Conservation (phyloP, 1,139 yeast species). For the Yamadazyma aaseri region DNA sequence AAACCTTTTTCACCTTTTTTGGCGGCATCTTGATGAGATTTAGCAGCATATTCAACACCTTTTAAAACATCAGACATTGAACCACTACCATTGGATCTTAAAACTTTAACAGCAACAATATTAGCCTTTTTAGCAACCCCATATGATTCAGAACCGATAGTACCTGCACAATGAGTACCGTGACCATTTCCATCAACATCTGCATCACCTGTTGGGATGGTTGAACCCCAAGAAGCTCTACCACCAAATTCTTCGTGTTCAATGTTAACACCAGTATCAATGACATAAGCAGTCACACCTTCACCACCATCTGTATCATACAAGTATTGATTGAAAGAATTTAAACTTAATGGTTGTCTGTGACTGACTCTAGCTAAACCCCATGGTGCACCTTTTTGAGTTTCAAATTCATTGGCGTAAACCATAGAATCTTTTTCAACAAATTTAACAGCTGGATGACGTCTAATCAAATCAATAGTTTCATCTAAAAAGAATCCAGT, state of each 20-base stretch:
- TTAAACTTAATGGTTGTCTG: slow-evolving; percentile 60
- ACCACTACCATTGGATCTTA: slow-evolving; percentile 42
- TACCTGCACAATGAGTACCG: slow-evolving; percentile 50
- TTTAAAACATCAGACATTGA: slow-evolving; percentile 43
- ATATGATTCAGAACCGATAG: slow-evolving; percentile 41
- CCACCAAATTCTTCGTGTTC: slow-evolving; percentile 43
- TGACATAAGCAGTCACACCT: slow-evolving; percentile 45
- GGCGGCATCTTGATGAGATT: slow-evolving; percentile 33
- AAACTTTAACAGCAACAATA: slow-evolving; percentile 42
- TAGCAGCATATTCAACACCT: slow-evolving; percentile 43
- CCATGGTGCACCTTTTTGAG: slow-evolving; percentile 33
- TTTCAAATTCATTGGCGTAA: slow-evolving; percentile 31
- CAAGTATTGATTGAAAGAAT: slow-evolving; percentile 25
- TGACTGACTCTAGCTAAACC: slow-evolving; percentile 39
- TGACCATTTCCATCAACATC: slow-evolving; percentile 54
- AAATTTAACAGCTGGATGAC: slow-evolving; percentile 31
- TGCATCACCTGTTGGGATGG: slow-evolving; percentile 36
- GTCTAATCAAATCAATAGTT: slow-evolving; percentile 25
- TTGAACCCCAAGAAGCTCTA: slow-evolving; percentile 43
- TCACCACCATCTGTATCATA: slow-evolving; percentile 41
- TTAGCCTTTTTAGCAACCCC: slow-evolving; percentile 45
- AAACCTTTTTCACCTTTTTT: slow-evolving; percentile 32
- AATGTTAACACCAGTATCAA: slow-evolving; percentile 43
- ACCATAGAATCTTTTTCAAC: slow-evolving; percentile 38
- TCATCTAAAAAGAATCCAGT: slow-evolving; percentile 32